Evolutionary conservation across 2,329 filamentous ascomycete species (phyloP), one percentile per base, ranked within the genome.

Genomic region (Fusarium abutilonis): DNA sequence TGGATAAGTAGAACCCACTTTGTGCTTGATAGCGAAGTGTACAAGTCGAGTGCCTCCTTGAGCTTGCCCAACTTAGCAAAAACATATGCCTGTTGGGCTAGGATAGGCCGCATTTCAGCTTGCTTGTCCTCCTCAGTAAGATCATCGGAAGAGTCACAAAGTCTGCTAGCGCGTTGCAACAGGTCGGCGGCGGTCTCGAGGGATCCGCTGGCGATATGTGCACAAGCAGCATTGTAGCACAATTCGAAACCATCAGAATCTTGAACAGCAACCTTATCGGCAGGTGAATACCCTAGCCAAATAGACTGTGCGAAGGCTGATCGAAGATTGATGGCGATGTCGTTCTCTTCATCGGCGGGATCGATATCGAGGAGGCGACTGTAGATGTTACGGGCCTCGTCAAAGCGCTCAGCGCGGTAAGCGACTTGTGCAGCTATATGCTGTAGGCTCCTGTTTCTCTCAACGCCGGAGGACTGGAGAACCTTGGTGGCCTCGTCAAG

Each of bases 211-310:
- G 89, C 89, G 68, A 95, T 87, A 73, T 85, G 86, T 17, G 83
- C 83, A 73, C 91, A 94, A 9, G 90, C 91, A 21, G 86, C 84
- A 74, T 96, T 96, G 77, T 91, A 96, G 10, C 90, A 88, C 23
- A 89, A 88, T 78, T 95, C 92, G 67, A 95, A 95, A 2, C 88
- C 85, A 61, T 93, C 89, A 23, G 90, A 76, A 67, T 91, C 86
- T 58, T 66, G 65, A 19, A 88, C 86, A 56, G 82, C 78, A 7
- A 77, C 77, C 9, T 83, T 79, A 70, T 85, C 80, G 70, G 59
- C 50, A 4, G 59, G 39, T 8, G 67, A 56, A 14, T 70, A 82
- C 4, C 86, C 86, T 45, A 84, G 78, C 89, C 90, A 94, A 62
- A 88, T 83, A 11, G 91, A 77, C 76, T 95, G 91, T 14, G 91